Base-by-base conservation (phyloP, 768 basidiomycete genomes). In the Hericium erinaceus region DNA sequence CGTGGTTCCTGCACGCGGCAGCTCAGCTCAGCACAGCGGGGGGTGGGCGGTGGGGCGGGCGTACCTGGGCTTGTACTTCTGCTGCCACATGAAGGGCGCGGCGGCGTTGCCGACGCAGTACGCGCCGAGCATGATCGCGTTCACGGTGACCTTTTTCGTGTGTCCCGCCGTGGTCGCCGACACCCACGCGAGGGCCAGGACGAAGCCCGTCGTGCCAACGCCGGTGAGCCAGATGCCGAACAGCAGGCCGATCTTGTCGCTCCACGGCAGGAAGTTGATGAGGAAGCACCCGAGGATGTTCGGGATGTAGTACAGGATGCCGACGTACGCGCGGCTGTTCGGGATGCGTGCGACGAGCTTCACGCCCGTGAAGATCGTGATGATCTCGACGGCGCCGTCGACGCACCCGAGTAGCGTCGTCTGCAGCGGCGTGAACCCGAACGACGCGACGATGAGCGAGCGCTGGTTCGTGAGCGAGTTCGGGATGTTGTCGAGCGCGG, bases 31-130 rank as follows among this genome's bases (percentile, higher is more conserved):
- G 4, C 53, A 13, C 41, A 41, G 12, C 22, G 5, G 9, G 38
- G 33, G 39, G 40, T 26, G 26, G 8, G 8, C 5, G 7, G 28
- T 15, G 3, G 26, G 33, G 57, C 10, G 9, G 11, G 20, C 70
- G 20, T 56, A 84, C 84, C 85, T 77, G 5, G 86, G 87, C 59
- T 77, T 78, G 64, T 85, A 89, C 66, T 79, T 72, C 0, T 73
- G 73, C 65, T 83, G 79, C 87, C 87, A 90, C 84, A 90, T 87
- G 64, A 87, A 85, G 0, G 87, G 87, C n/a, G 81, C 82, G 0
- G 79, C 80, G 2, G 85, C 73, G 57, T 90, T 89, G 28, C 81
- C 80, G 20, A 83, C 60, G 61, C 82, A 82, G 64, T 89, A 91
- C 1, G 85, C 84, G 46, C 78, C 78, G 11, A 91, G 75, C 77